Base-by-base conservation (phyloP, 257 asterid genomes). In the Solanum chiquidenum region DNA sequence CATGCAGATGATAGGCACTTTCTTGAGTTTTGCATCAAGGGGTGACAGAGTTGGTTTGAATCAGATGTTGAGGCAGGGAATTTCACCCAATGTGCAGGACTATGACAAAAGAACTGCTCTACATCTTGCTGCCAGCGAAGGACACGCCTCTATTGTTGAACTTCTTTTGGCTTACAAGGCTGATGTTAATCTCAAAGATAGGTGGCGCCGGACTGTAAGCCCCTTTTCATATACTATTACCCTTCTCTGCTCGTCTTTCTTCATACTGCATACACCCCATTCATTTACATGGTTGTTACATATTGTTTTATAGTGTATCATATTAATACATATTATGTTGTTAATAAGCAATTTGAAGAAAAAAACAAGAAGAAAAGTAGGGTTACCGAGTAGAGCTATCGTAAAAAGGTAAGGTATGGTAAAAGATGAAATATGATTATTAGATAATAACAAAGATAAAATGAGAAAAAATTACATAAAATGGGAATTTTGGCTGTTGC, bases 81-180 rank as follows among this genome's bases (percentile, higher is more conserved):
- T 90, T 76, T 84, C 92, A 1, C 96, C 96, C 73, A 83, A 93
- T 86, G 96, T 93, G 52, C 96, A 93, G 87, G 94, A 92, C 88
- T 93, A 93, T 80, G 94, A 93, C 18, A 88, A 86, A 27, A 87
- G 96, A 86, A 93, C 96, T 83, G 94, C 96, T 46, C 94, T 92
- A 62, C 95, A 93, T 89, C 94, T 92, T 66, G 95, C 95, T 8
- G 95, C 95, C 23, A 93, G 95, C 27, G 95, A 93, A 88, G 95
- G 95, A 29, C 94, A 92, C 44, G 95, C 94, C 73, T 90, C 96
- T 60, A 92, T 92, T 84, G 94, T 93, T 72, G 94, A 93, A 90
- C 94, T 93, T 91, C 94, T 92, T 76, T 69, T 93, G 88, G 92
- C 94, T 25, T 93, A 93, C 90, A 87, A 90, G 35, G 95, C 94